These are phyloP conservation scores for Ustilago nuda DNA, from an alignment of 1,284 basidiomycete genomes.

Conservation along the genomic window DNA sequence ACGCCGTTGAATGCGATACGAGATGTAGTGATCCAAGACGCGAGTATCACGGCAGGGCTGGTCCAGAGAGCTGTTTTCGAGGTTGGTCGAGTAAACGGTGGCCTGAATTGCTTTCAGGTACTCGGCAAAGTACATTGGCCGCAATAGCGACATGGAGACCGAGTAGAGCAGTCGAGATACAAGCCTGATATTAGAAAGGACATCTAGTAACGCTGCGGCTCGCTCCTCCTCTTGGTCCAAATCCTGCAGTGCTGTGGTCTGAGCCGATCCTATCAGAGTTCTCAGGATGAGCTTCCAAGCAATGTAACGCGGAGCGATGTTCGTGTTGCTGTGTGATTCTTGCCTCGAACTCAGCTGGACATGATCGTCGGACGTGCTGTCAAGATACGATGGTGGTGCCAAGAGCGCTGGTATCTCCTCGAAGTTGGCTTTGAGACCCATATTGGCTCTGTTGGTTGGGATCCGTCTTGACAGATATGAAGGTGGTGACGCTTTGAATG, in stretches of 20 bases:
- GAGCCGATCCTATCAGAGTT: conserved; percentile 1
- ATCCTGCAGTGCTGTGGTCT: background rate
- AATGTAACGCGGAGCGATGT: conserved; percentile 26
- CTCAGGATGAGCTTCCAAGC: conserved; percentile 34
- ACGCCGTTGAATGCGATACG: conserved; percentile 35
- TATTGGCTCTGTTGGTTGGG: background rate
- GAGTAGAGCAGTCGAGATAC: conserved; percentile 40
- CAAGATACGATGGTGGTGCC: conserved; percentile 39
- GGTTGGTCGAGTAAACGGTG: conserved; percentile 37
- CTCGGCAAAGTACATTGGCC: conserved; percentile 28
- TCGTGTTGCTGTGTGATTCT: background rate
- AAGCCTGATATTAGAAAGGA: conserved; percentile 34
- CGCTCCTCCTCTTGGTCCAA: conserved; percentile 30
- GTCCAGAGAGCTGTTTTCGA: conserved; percentile 10
- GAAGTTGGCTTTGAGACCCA: conserved; percentile 42
- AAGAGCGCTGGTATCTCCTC: conserved; percentile 36
- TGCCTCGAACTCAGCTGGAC: background rate
- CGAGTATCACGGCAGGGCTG: conserved; percentile 32
- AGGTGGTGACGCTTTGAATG: background rate
- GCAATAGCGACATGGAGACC: conserved; percentile 33
- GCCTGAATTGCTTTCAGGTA: conserved; percentile 30
- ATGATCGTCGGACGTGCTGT: conserved; percentile 17
- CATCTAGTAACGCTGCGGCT: conserved; percentile 17
- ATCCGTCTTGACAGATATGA: background rate
- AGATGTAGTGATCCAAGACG: conserved; percentile 49